Evolutionary conservation across 176 grass and related monocot species (phyloP).

Genomic region (Aegilops tauschii): DNA sequence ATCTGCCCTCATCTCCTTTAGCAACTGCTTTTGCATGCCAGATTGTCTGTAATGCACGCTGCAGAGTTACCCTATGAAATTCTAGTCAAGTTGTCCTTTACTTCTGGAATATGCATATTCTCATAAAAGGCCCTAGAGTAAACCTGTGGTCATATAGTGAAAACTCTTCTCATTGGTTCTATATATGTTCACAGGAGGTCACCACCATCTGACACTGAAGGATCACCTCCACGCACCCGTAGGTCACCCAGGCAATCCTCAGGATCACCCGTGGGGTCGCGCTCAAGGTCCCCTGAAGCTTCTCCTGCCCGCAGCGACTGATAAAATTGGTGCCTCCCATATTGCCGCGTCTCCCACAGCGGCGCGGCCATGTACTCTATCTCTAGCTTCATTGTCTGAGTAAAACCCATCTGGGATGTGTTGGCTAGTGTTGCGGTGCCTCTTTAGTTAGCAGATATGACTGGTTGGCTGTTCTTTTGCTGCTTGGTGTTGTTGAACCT

Average conservation of each 20-base stretch:
- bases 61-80: neutral
- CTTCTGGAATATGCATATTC: neutral
- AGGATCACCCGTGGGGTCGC: constrained; percentile 48
- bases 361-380: neutral
- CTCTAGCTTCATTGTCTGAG: neutral
- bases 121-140: neutral
- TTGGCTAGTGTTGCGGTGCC: neutral
- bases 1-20: neutral
- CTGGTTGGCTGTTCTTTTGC: neutral
- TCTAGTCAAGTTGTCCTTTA: neutral
- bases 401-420: neutral
- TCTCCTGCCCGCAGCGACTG: constrained; percentile 43
- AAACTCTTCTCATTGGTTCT: neutral
- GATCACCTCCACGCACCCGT: constrained; percentile 6
- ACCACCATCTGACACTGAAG: neutral
- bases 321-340: neutral
- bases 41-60: neutral
- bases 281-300: constrained; percentile 53
- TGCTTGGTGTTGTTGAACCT: neutral
- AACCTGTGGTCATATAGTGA: neutral
- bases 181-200: constrained; percentile 28
- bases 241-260: constrained; percentile 47
- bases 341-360: neutral
- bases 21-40: neutral
- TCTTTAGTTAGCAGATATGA: neutral